Conservation (phyloP, 140 eudicot genomes). For the Anethum foeniculum region DNA sequence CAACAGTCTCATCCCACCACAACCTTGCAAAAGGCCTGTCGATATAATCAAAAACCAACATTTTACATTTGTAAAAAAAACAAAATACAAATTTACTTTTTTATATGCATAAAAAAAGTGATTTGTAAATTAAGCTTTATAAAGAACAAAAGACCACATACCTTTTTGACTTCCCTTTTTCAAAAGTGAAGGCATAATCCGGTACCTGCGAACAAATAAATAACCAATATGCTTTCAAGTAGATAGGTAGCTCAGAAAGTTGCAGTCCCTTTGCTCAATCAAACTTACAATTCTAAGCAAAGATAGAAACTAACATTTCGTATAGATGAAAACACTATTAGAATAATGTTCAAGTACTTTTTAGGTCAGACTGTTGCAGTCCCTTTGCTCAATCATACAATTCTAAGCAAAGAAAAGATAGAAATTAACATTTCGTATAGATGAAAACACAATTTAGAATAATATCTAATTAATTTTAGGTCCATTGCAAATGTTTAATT, state of each 20-base stretch:
- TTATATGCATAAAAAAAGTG: background rate
- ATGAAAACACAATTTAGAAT: background rate
- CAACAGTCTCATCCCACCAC: conserved; percentile 97
- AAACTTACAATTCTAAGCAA: background rate
- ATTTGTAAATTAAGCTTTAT: background rate
- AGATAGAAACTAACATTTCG: background rate
- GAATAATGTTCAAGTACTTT: background rate
- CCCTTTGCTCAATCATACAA: background rate
- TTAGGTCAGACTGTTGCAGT: background rate
- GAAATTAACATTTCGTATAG: background rate
- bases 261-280: background rate
- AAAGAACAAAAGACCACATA: conserved; percentile 14
- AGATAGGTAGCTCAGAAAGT: background rate
- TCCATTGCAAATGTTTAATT: background rate
- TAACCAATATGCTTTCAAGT: background rate
- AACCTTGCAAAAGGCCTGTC: conserved; percentile 77
- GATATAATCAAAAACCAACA: background rate
- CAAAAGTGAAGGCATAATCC: conserved; percentile 60
- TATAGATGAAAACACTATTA: background rate
- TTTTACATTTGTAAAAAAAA: background rate
- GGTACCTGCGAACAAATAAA: conserved; percentile 37
- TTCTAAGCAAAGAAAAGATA: background rate
- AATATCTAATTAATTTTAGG: background rate
- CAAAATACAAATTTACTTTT: background rate
- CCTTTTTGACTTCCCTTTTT: conserved; percentile 81